phyloP scores from a whole-genome alignment of 2,329 filamentous ascomycete genomes.

The Chaetomium sp. region DNA sequence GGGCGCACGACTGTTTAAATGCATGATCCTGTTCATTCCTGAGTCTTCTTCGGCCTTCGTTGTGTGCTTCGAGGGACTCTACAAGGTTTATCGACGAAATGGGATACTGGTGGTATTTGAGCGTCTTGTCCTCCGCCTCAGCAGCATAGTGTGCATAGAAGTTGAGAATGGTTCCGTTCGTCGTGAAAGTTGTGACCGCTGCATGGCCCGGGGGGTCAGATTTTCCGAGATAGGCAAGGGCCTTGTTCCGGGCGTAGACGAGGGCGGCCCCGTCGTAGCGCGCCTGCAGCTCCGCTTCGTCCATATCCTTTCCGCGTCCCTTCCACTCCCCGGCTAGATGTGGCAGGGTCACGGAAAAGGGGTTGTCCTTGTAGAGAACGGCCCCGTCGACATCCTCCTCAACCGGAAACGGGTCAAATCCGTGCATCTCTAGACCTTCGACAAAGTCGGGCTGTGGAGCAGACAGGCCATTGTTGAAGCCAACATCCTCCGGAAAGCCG shows the following conservation, averaged over 20 bases:
- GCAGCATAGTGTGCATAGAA: constrained; percentile 10
- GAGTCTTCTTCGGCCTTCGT: background rate
- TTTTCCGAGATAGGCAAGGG: background rate
- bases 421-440: background rate
- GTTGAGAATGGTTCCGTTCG: constrained; percentile 8
- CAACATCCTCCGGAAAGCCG: constrained; percentile 5
- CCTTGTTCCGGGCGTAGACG: constrained; percentile 6
- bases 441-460: constrained; percentile 8
- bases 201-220: constrained; percentile 5
- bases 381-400: constrained; percentile 1
- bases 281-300: constrained; percentile 1
- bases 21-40: constrained; percentile 6
- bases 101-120: constrained; percentile 11
- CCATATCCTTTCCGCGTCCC: constrained; percentile 3
- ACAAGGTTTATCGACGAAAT: background rate
- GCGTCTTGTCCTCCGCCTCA: background rate
- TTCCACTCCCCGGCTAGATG: constrained; percentile 13
- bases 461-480: constrained; percentile 12
- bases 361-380: constrained; percentile 5
- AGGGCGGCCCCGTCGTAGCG: constrained; percentile 11
- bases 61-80: background rate
- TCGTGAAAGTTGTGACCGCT: constrained; percentile 6
- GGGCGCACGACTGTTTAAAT: background rate
- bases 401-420: constrained; percentile 1
- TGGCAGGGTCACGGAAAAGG: background rate